A percentile compares a stretch with the other conserved stretches of the same genome.
Evolutionary conservation across 352 stramenopile species (phyloP).

Genomic region (Pythium scleroteichum): DNA sequence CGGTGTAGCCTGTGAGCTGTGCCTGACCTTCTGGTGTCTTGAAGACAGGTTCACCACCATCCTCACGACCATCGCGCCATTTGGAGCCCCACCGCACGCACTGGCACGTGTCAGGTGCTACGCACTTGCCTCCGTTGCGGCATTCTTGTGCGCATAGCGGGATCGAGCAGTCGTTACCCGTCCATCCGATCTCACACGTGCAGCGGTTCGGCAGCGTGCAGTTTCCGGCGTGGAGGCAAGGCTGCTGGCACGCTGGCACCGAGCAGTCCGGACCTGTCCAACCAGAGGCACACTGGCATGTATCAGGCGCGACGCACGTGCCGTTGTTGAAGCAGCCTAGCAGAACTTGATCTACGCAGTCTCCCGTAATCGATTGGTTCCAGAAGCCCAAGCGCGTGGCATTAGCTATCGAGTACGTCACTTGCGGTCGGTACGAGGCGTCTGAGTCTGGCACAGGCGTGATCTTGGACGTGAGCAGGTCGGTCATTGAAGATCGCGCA

Average conservation of each 20-base stretch:
- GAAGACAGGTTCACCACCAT: constrained; percentile 90
- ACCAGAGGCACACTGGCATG: constrained; percentile 75
- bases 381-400: constrained; percentile 58
- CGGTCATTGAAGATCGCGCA: constrained; percentile 40
- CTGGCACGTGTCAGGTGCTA: constrained; percentile 84
- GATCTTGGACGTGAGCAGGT: constrained; percentile 16
- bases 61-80: constrained; percentile 91
- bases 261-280: constrained; percentile 85
- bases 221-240: constrained; percentile 84
- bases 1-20: constrained; percentile 93
- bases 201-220: constrained; percentile 92
- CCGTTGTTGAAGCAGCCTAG: constrained; percentile 96
- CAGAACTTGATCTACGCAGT: constrained; percentile 92
- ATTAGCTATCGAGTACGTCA: constrained; percentile 69
- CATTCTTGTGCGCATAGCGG: constrained; percentile 93
- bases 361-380: constrained; percentile 48
- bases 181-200: constrained; percentile 92
- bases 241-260: constrained; percentile 69
- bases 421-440: constrained; percentile 84
- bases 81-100: constrained; percentile 88
- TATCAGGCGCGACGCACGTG: constrained; percentile 89
- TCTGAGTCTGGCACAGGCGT: constrained; percentile 91
- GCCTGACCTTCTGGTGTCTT: constrained; percentile 88
- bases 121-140: constrained; percentile 75
- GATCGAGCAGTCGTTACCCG: constrained; percentile 82